Evolutionary conservation across 305 asterid species (phyloP), one percentile per base, ranked within the genome.

Genomic region (Caryopteris hybrid): DNA sequence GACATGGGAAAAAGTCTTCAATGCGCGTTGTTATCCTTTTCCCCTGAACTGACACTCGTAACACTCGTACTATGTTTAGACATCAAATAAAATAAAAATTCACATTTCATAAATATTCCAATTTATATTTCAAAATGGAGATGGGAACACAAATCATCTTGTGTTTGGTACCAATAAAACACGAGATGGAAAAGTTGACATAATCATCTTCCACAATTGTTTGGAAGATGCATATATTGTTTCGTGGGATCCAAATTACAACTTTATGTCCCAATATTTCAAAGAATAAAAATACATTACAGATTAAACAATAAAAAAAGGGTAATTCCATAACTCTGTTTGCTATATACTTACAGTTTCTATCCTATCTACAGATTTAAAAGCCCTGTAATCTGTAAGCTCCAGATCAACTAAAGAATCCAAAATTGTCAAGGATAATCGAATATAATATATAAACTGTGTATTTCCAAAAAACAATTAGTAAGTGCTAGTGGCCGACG

Each of bases 401-500:
- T n/a, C 39, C 23, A 34, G 33, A 70, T 33, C 73, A 57, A 64
- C 61, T 12, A 65, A 74, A 59, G 61, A 70, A 78, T 54, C 34
- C 64, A 62, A 72, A 68, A 68, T 62, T 77, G 66, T 65, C 11
- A 29, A 45, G 18, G 42, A 62, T 14, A 2, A 39, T 3, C 8
- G n/a, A n/a, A n/a, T n/a, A n/a, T n/a, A n/a, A n/a, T n/a, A n/a
- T n/a, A n/a, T n/a, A n/a, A n/a, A n/a, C n/a, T n/a, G n/a, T n/a
- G n/a, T n/a, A n/a, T n/a, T n/a, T n/a, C n/a, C n/a, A n/a, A n/a
- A n/a, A 11, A 4, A 5, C 33, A 0, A 6, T 1, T n/a, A n/a
- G 14, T 8, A 68, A 1, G 1, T 43, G 52, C 72, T 79, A 83
- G 61, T 86, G 78, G 68, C 89, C 92, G 0, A 73, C 81, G 5